phyloP scores from a whole-genome alignment of 805 yeast species.

The Cephaloascus albidus region DNA sequence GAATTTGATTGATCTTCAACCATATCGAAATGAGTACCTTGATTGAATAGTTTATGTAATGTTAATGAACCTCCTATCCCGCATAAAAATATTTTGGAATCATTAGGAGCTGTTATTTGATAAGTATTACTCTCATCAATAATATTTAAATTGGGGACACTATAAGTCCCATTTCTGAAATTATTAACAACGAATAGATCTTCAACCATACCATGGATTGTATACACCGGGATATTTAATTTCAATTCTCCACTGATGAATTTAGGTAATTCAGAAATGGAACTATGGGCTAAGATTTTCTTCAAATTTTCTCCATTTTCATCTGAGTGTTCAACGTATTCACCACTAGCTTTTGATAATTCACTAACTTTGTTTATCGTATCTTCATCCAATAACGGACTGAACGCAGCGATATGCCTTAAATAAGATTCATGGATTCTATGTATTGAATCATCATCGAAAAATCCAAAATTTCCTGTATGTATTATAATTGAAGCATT shows the following conservation, averaged over 20 bases:
- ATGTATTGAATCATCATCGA: constrained; percentile 47
- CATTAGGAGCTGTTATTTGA: constrained; percentile 28
- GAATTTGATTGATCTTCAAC: constrained; percentile 6
- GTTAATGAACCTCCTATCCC: constrained; percentile 71
- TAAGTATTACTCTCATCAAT: constrained; percentile 50
- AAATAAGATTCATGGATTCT: constrained; percentile 47
- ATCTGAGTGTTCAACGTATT: constrained; percentile 25
- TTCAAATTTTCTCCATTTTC: constrained; percentile 24
- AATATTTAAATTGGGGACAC: constrained; percentile 47
- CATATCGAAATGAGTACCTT: constrained; percentile 22
- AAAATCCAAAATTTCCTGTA: constrained; percentile 76
- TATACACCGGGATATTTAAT: constrained; percentile 57
- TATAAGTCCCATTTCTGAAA: constrained; percentile 44
- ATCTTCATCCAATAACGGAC: constrained; percentile 43
- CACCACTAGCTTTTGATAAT: constrained; percentile 35
- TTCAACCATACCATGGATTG: constrained; percentile 71
- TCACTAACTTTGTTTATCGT: constrained; percentile 42
- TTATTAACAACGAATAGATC: constrained; percentile 60
- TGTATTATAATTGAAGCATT: constrained; percentile 49
- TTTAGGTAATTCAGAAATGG: constrained; percentile 42
- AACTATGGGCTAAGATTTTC: constrained; percentile 21
- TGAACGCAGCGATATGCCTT: constrained; percentile 59
- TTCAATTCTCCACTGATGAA: constrained; percentile 32
- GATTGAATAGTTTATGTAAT: constrained; percentile 59
- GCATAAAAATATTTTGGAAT: constrained; percentile 42